Conservation (phyloP, 2,329 filamentous ascomycete species). For the Tothia fuscella region DNA sequence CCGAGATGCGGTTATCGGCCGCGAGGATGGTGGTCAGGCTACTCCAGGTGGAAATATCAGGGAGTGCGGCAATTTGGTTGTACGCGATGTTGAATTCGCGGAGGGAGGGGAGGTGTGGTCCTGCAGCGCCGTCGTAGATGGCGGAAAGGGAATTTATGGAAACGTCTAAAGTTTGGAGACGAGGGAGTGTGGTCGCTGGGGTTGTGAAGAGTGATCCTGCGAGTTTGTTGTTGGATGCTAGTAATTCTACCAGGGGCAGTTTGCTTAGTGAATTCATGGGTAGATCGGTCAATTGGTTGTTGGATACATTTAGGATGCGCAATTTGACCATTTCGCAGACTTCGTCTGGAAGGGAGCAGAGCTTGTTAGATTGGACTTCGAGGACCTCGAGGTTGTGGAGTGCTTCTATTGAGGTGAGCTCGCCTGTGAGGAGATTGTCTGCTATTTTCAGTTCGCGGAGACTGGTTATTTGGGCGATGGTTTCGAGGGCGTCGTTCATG, state of each 20-base stretch:
- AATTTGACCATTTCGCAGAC: conserved; percentile 57
- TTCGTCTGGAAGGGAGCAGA: conserved; percentile 57
- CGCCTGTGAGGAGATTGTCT: conserved; percentile 61
- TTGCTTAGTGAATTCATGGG: conserved; percentile 57
- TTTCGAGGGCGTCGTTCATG: conserved; percentile 55
- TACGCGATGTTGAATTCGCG: conserved; percentile 65
- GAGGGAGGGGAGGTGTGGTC: conserved; percentile 51
- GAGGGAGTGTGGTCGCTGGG: conserved; percentile 44
- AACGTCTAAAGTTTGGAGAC: conserved; percentile 65
- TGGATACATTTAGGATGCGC: conserved; percentile 64
- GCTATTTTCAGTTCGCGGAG: conserved; percentile 73
- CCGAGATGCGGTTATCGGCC: conserved; percentile 68
- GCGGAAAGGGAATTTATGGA: conserved; percentile 60
- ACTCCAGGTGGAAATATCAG: conserved; percentile 62
- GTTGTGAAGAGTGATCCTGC: conserved; percentile 58
- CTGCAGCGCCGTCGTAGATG: conserved; percentile 30
- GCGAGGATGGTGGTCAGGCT: conserved; percentile 61
- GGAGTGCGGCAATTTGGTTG: conserved; percentile 65
- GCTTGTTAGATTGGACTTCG: conserved; percentile 69
- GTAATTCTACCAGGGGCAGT: conserved; percentile 61
- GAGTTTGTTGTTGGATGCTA: conserved; percentile 67
- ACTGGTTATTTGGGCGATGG: conserved; percentile 59
- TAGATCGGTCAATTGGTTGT: conserved; percentile 62
- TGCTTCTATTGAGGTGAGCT: conserved; percentile 43
- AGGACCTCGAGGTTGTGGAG: conserved; percentile 64